Evolutionary conservation across 768 basidiomycete genomes (phyloP).

Genomic region (Amanita exitialis): DNA sequence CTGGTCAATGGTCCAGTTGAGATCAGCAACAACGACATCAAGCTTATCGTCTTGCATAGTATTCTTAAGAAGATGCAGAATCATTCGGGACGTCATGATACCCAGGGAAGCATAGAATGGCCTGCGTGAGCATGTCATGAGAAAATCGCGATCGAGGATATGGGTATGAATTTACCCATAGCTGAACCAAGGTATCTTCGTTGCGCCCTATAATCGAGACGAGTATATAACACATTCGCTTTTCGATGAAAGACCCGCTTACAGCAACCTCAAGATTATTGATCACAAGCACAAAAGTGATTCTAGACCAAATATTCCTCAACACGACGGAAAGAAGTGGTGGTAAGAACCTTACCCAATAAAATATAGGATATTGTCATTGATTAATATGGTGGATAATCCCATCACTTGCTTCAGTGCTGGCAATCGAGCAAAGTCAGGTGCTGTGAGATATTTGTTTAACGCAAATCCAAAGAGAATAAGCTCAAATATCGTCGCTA

Average conservation of each 20-base stretch:
- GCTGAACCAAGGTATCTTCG: conserved; percentile 40
- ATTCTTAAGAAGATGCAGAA: conserved; percentile 33
- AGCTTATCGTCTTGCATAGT: conserved; percentile 4
- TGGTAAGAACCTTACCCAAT: conserved; percentile 20
- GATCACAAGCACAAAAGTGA: conserved; percentile 28
- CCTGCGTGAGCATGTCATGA: conserved; percentile 10
- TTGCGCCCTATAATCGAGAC: conserved; percentile 20
- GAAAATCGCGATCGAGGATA: not conserved
- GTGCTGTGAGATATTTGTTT: conserved; percentile 20
- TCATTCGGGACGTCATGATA: conserved; percentile 35
- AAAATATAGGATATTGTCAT: conserved; percentile 36
- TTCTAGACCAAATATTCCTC: conserved; percentile 14
- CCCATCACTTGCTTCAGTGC: conserved; percentile 16
- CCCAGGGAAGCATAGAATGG: conserved; percentile 40
- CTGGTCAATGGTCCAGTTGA: not conserved
- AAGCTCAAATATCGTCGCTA: conserved; percentile 31
- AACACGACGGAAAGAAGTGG: not conserved
- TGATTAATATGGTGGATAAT: conserved; percentile 25
- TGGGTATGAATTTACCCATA: conserved; percentile 20
- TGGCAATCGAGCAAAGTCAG: conserved; percentile 11
- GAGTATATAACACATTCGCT: not conserved
- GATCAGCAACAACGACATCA: not conserved
- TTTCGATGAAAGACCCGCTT: not conserved
- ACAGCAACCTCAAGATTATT: conserved; percentile 39
- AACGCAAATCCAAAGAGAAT: conserved; percentile 30